These are phyloP conservation scores for Hypoxylon trugodes DNA, from an alignment of 495 filamentous ascomycete genomes.

Conservation along the genomic window DNA sequence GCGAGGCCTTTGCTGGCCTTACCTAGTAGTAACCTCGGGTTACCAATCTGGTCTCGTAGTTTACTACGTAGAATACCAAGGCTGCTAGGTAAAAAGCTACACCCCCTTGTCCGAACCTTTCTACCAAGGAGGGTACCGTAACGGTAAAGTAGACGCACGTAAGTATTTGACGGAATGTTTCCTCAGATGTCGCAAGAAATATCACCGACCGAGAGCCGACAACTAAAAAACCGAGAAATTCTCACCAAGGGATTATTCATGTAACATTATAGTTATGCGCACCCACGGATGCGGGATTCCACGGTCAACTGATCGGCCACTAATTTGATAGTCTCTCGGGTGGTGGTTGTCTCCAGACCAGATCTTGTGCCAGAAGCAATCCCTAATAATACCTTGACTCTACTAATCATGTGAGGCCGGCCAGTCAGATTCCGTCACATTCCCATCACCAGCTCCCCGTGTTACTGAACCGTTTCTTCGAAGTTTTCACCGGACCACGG, in stretches of 20 bases:
- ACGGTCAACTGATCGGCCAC: slow-evolving; percentile 29
- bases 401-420: slow-evolving; percentile 31
- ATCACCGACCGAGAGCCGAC: no score
- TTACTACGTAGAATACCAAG: neutral
- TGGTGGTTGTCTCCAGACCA: slow-evolving; percentile 29
- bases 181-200: slow-evolving; percentile 22
- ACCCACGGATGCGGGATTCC: neutral
- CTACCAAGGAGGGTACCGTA: slow-evolving; percentile 1
- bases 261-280: neutral
- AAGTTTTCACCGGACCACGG: neutral
- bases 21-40: slow-evolving; percentile 16
- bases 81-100: neutral
- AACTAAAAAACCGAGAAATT: no score
- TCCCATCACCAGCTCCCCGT: slow-evolving; percentile 13
- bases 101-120: neutral
- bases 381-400: slow-evolving; percentile 9
- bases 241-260: no score
- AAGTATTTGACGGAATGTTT: slow-evolving; percentile 9
- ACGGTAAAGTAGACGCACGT: slow-evolving; percentile 20
- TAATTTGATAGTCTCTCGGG: slow-evolving; percentile 1
- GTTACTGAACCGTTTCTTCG: slow-evolving; percentile 17
- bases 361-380: slow-evolving; percentile 31
- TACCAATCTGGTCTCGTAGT: slow-evolving; percentile 17
- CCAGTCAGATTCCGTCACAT: slow-evolving; percentile 18
- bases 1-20: neutral